Conservation (phyloP, 306 rosid genomes). For the Glycine soja region DNA sequence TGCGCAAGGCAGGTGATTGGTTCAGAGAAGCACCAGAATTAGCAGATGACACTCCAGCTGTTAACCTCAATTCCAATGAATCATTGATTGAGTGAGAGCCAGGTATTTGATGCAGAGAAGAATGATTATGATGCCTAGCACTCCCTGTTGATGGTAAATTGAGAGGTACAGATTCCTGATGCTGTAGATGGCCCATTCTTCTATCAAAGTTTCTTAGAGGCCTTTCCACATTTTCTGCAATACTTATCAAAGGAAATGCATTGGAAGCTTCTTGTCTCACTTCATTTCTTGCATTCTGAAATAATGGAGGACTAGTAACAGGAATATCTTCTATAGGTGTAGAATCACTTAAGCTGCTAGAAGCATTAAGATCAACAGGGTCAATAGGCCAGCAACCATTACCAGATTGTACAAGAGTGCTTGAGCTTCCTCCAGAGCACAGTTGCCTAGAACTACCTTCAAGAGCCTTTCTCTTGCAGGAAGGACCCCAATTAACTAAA, state of each 20-base stretch:
- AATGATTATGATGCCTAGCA: slow-evolving; percentile 52
- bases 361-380: slow-evolving; percentile 56
- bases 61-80: slow-evolving; percentile 65
- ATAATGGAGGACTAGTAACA: slow-evolving; percentile 56
- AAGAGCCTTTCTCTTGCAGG: slow-evolving; percentile 85
- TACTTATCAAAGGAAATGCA: slow-evolving; percentile 61
- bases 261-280: slow-evolving; percentile 57
- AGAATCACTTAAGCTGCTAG: slow-evolving; percentile 60
- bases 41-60: slow-evolving; percentile 61
- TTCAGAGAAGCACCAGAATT: slow-evolving; percentile 59
- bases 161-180: slow-evolving; percentile 63
- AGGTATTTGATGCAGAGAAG: slow-evolving; percentile 53
- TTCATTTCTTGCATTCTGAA: slow-evolving; percentile 60
- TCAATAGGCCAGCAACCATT: slow-evolving; percentile 56
- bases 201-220: slow-evolving; percentile 55
- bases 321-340: slow-evolving; percentile 55
- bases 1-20: slow-evolving; percentile 54
- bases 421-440: slow-evolving; percentile 68
- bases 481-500: slow-evolving; percentile 78
- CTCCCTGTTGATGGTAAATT: slow-evolving; percentile 63
- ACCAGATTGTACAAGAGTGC: slow-evolving; percentile 63
- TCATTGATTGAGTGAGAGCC: slow-evolving; percentile 54
- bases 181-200: slow-evolving; percentile 55
- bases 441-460: slow-evolving; percentile 77
- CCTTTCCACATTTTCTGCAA: slow-evolving; percentile 56